Evolutionary conservation across 352 stramenopile species (phyloP), one percentile per base, ranked within the genome.

Genomic region (Pythium volutum): DNA sequence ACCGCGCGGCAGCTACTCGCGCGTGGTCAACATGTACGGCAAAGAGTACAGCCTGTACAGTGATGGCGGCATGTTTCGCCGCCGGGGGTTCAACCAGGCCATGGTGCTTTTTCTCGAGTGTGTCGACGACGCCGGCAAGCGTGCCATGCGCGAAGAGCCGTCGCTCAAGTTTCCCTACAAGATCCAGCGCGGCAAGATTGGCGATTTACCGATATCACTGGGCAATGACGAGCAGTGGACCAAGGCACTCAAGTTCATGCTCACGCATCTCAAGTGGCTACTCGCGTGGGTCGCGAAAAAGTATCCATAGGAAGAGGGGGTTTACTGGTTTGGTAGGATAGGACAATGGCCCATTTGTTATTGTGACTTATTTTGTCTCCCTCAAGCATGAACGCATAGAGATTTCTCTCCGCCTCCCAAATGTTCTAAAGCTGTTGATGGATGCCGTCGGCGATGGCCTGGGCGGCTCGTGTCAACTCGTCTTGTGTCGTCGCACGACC

Each of bases 151-250:
- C 25, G 85, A 96, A 55, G 92, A 98, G 56, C 84, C 88, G 33
- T 87, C 83, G 12, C 77, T 98, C 29, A 83, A 82, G 62, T 92
- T 98, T 36, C 92, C 92, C 22, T 97, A 97, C 76, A 89, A 89
- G 42, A 96, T 98, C 52, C 75, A 91, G 60, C 83, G 84, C 16
- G 87, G 81, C 41, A 97, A 95, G 63, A 95, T 98, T 33, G 91
- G 90, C 49, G 91, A 94, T 34, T 67, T 97, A 10, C 77, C 82
- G 12, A 95, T 98, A 41, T 88, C 79, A 7, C 74, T 96, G 0
- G 84, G 81, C 22, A 95, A 96, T 49, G 86, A 97, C 48, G 91
- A 96, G 52, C 81, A 95, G 64, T 98, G 92, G 92, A 98, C 89
- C 26, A 85, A 89, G 59, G 87, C 84, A 31, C 70, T 90, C 55